These are phyloP conservation scores for Phaeosphaeriaceae sp. DNA, from an alignment of 2,329 filamentous ascomycete genomes.

Conservation along the genomic window DNA sequence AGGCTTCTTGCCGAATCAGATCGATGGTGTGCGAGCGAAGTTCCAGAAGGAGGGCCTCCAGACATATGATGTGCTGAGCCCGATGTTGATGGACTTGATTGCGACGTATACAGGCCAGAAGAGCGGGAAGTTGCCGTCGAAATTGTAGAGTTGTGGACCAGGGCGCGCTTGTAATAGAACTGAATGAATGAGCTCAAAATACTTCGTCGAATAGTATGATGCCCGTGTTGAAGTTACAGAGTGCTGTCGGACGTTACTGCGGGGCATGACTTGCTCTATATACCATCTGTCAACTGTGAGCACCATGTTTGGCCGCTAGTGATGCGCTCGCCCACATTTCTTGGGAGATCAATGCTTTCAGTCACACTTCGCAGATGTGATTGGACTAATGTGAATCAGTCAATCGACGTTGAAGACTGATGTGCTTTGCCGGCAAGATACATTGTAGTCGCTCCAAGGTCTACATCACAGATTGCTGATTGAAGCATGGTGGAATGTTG, in stretches of 20 bases:
- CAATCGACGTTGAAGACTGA: background rate
- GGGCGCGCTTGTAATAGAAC: background rate
- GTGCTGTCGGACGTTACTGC: background rate
- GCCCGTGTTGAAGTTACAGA: background rate
- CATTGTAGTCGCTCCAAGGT: background rate
- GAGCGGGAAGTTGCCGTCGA: conserved; percentile 38
- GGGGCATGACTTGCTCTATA: background rate
- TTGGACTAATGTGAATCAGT: too few relatives aligned
- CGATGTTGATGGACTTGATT: conserved; percentile 66
- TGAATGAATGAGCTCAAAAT: background rate
- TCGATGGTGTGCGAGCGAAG: conserved; percentile 63
- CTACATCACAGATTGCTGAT: background rate
- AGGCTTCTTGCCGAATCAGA: conserved; percentile 65
- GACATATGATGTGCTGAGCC: conserved; percentile 69
- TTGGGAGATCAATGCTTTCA: background rate
- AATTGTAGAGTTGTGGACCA: conserved; percentile 20
- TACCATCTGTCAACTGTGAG: background rate
- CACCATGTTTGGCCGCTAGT: background rate
- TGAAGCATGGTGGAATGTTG: background rate
- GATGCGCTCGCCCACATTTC: background rate
- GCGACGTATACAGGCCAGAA: conserved; percentile 62
- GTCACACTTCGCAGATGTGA: background rate
- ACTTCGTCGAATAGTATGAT: background rate
- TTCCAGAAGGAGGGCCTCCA: conserved; percentile 65
- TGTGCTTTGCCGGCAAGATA: background rate